Evolutionary conservation across 805 yeast species (phyloP).

Genomic region (Candida wancherniae): DNA sequence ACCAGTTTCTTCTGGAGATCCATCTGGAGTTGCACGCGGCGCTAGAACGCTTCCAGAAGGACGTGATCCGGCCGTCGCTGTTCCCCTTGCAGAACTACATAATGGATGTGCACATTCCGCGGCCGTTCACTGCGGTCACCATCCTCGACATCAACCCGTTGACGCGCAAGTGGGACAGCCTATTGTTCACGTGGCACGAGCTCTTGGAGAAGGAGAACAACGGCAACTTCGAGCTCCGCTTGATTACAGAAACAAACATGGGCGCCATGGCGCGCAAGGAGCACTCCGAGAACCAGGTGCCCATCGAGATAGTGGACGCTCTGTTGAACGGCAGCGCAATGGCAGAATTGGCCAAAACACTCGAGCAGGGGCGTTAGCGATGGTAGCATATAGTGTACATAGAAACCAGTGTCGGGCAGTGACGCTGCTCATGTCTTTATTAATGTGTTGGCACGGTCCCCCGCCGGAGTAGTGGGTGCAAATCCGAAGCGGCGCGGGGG

Average conservation of each 20-base stretch:
- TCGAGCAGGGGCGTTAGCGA: too few species aligned
- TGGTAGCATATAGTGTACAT: too few species aligned
- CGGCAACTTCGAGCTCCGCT: conserved; percentile 49
- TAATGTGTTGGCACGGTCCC: too few species aligned
- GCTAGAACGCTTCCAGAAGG: conserved; percentile 54
- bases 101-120: conserved; percentile 78
- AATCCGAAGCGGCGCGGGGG: too few species aligned
- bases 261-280: conserved; percentile 77
- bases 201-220: conserved; percentile 32
- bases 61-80: conserved; percentile 26
- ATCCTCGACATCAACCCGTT: conserved; percentile 87
- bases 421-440: too few species aligned
- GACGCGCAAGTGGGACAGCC: conserved; percentile 68
- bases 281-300: conserved; percentile 88
- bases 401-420: too few species aligned
- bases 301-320: conserved; percentile 86
- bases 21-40: conserved; percentile 42
- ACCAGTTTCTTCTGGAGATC: conserved; percentile 58
- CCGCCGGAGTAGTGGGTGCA: too few species aligned
- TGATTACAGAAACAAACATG: conserved; percentile 64
- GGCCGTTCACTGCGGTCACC: conserved; percentile 61
- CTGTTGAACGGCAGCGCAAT: conserved; percentile 62
- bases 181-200: conserved; percentile 84
- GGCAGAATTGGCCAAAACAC: conserved; percentile 59
- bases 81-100: conserved; percentile 42